Percentiles rank a stretch among this genome's conserved stretches.
These are phyloP conservation scores for Micractinium conductrix DNA, from an alignment of 139 green algal species.

Conservation along the genomic window DNA sequence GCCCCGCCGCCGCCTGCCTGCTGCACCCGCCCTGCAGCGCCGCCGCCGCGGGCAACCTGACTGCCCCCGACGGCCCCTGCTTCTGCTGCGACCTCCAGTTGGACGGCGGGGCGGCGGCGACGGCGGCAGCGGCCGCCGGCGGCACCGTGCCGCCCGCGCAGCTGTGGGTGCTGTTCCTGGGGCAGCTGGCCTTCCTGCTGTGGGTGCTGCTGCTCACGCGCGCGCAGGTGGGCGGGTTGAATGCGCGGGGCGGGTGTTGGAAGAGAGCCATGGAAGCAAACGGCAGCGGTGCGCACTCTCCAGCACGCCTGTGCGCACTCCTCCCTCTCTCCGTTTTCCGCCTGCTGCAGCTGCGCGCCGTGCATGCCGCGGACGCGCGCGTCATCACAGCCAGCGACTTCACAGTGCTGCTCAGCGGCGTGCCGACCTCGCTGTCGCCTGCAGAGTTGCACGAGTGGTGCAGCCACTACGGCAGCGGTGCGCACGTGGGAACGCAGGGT, in stretches of 20 bases:
- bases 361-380: constrained; percentile 37
- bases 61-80: constrained; percentile 48
- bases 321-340: background rate
- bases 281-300: background rate
- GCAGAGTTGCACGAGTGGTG: constrained; percentile 47
- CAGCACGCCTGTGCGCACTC: background rate
- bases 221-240: constrained; percentile 31
- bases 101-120: background rate
- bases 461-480: constrained; percentile 54
- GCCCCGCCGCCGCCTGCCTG: constrained; percentile 22
- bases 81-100: constrained; percentile 52
- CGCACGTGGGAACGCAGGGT: background rate
- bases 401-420: constrained; percentile 42
- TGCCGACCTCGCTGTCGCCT: background rate
- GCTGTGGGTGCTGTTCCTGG: constrained; percentile 53
- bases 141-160: constrained; percentile 36
- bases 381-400: constrained; percentile 62
- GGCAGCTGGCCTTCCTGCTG: constrained; percentile 50
- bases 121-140: background rate
- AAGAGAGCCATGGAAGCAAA: background rate
- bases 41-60: background rate
- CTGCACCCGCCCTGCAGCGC: constrained; percentile 42
- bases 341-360: constrained; percentile 23
- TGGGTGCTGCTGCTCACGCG: constrained; percentile 51
- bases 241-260: background rate